phyloP scores from a whole-genome alignment of 768 basidiomycete species.

The Russula abietina region DNA sequence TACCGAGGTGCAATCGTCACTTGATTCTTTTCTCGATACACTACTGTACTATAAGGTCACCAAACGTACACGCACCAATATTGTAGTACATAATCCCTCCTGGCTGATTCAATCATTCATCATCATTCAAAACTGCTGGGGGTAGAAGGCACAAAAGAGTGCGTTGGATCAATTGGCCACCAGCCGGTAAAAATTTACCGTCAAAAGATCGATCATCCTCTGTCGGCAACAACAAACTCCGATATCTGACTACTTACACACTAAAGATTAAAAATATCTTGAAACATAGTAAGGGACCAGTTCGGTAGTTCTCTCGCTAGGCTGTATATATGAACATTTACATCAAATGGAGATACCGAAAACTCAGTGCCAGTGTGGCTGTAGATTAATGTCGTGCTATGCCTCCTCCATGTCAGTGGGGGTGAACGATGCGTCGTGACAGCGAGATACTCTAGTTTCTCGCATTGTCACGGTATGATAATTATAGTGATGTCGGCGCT shows the following conservation, averaged over 20 bases:
- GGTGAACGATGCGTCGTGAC: not conserved
- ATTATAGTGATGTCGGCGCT: not conserved
- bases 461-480: not conserved
- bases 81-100: too few species aligned
- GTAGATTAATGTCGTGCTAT: not conserved
- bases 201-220: not conserved
- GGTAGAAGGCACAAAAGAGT: too few species aligned
- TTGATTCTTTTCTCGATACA: too few species aligned
- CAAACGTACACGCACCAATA: too few species aligned
- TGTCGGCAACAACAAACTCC: not conserved
- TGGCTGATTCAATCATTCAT: too few species aligned
- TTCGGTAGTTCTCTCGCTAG: slow-evolving; percentile 4
- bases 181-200: too few species aligned
- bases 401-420: not conserved
- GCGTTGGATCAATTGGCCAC: too few species aligned
- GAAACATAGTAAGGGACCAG: not conserved
- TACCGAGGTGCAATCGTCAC: too few species aligned
- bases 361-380: not conserved
- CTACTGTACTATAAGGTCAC: too few species aligned
- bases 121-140: too few species aligned
- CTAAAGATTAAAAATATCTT: not conserved
- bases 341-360: slow-evolving; percentile 5
- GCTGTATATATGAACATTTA: slow-evolving; percentile 5
- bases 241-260: not conserved
- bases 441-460: not conserved